These are phyloP conservation scores for Hordeum pubiflorum DNA, from an alignment of 202 grass and related monocot genomes.

Conservation along the genomic window DNA sequence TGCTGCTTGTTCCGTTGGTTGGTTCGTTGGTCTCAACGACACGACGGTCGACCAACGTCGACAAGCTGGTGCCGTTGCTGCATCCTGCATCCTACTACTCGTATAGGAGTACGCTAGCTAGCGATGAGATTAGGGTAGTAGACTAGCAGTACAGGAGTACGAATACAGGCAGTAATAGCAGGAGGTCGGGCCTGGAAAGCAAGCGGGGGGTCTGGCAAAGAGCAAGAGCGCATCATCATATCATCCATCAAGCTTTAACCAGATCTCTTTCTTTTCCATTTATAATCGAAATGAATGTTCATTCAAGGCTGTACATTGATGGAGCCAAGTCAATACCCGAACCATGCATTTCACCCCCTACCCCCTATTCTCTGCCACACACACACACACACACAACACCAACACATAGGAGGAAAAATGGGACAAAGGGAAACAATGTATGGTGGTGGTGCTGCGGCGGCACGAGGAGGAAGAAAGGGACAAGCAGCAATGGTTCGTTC, in stretches of 20 bases:
- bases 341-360: constrained; percentile 75
- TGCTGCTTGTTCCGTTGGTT: background rate
- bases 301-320: constrained; percentile 68
- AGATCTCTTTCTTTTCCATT: constrained; percentile 36
- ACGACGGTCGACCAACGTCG: background rate
- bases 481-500: constrained; percentile 91
- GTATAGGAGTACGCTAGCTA: background rate
- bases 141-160: background rate
- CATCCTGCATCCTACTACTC: no score
- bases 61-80: background rate
- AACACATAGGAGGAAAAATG: background rate
- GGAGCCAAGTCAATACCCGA: constrained; percentile 98
- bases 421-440: no score
- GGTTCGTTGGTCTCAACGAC: background rate
- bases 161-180: background rate
- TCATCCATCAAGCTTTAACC: constrained; percentile 18
- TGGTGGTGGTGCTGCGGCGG: no score
- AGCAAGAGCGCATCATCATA: constrained; percentile 18
- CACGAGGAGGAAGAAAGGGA: constrained; percentile 55
- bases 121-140: background rate
- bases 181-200: background rate
- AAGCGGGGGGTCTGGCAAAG: background rate
- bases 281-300: constrained; percentile 65
- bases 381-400: background rate
- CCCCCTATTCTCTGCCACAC: constrained; percentile 22